A percentile compares a stretch with the other conserved stretches of the same genome.
These are phyloP conservation scores for Xenoacremonium recifei DNA, from an alignment of 2,329 filamentous ascomycete genomes.

Conservation along the genomic window DNA sequence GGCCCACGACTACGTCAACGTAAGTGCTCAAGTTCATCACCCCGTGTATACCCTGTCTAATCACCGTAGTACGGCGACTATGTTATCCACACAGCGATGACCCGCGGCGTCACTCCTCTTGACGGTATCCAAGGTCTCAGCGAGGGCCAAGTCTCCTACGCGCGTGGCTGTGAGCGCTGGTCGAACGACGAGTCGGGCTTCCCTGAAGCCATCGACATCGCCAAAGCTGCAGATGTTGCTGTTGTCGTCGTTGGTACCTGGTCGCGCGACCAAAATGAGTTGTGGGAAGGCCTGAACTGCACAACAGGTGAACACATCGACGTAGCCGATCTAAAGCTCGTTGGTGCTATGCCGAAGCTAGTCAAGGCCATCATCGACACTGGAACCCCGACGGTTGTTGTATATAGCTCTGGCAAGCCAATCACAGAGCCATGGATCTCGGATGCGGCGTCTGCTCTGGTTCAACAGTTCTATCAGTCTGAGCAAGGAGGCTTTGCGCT, in stretches of 20 bases:
- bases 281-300: constrained; percentile 69
- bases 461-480: constrained; percentile 74
- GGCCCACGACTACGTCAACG: constrained; percentile 69
- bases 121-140: constrained; percentile 65
- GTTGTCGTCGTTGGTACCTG: constrained; percentile 74
- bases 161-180: constrained; percentile 71
- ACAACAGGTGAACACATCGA: constrained; percentile 77
- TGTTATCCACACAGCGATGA: constrained; percentile 63
- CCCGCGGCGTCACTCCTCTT: constrained; percentile 65
- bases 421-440: constrained; percentile 73
- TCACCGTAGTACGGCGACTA: constrained; percentile 64
- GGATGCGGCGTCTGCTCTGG: constrained; percentile 59
- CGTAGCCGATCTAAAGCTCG: constrained; percentile 59
- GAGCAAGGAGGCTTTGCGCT: constrained; percentile 67
- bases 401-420: constrained; percentile 69
- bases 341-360: constrained; percentile 67
- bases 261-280: constrained; percentile 69
- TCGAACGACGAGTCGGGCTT: constrained; percentile 68
- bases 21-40: constrained; percentile 35
- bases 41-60: no score
- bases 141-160: constrained; percentile 61
- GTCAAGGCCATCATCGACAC: constrained; percentile 67
- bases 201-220: constrained; percentile 62
- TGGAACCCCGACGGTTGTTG: constrained; percentile 64
- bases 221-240: constrained; percentile 66